phyloP scores from a whole-genome alignment of 2,329 filamentous ascomycete genomes.

The Talaromyces sp. region DNA sequence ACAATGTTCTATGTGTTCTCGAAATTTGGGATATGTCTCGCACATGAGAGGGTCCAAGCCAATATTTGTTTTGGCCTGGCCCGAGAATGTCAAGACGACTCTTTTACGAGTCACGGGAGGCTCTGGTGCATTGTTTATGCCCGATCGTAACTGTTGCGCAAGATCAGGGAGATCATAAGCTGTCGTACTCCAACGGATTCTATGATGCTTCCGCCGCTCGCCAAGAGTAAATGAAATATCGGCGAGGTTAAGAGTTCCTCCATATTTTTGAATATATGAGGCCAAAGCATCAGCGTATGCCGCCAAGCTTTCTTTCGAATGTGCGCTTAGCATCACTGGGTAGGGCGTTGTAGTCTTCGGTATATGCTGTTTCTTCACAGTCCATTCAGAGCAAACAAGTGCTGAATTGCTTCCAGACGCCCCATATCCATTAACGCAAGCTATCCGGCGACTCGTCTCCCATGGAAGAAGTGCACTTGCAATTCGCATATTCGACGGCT shows the following conservation, averaged over 20 bases:
- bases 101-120: not conserved
- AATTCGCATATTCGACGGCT: not conserved
- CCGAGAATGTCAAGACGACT: not conserved
- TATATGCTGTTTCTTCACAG: not conserved
- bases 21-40: not conserved
- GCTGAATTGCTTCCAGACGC: slow-evolving; percentile 22
- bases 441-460: slow-evolving; percentile 3
- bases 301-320: not conserved
- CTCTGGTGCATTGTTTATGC: not conserved
- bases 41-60: not conserved
- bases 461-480: slow-evolving; percentile 1
- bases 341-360: not conserved
- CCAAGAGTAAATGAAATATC: not conserved
- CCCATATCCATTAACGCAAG: slow-evolving; percentile 24
- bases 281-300: not conserved
- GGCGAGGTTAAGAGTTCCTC: not conserved
- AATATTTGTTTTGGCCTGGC: not conserved
- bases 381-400: slow-evolving; percentile 20
- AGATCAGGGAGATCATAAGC: not conserved
- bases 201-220: not conserved
- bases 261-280: not conserved
- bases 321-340: not conserved
- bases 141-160: not conserved
- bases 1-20: not conserved
- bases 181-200: not conserved